Base-by-base conservation (phyloP, 805 yeast species). In the Sugiyamaella lignohabitans region DNA sequence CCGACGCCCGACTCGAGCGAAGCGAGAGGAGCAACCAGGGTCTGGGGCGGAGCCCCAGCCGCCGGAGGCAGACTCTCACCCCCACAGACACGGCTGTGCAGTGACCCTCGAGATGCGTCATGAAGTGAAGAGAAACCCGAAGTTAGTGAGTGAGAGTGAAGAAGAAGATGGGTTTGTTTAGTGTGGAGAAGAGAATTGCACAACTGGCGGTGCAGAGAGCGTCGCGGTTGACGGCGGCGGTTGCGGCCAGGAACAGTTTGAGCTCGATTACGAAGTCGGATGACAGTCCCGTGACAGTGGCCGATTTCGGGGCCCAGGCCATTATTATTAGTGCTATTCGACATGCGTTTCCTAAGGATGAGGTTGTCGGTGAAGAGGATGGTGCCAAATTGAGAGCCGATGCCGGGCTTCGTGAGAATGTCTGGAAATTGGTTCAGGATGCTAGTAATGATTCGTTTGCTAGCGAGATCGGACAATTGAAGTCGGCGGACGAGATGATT, bases 251-350 rank as follows among this genome's bases (percentile, higher is more conserved):
- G 10, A 47, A 45, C 5, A 35, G 43, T 19, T 42, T 64, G 65
- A 49, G 72, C 67, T 52, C 84, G 20, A 72, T 86, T 42, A 82
- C 87, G 50, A 93, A 93, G 62, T 75, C 76, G 36, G 99, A 91
- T 63, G 79, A 80, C 52, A 87, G 96, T 1, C 99, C 99, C 1
- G 99, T 93, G 14, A 93, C 99, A 6, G 66, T 70, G 16, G 98
- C 98, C 16, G 99, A 93, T 64, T 93, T 84, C 61, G 96, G 95
- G 3, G 89, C 97, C 0, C 99, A 93, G 61, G 96, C 96, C 0
- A 78, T 91, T 39, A 80, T 93, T 48, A 91, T 88, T 65, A 79
- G 87, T 48, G 89, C 96, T 2, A 76, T 93, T 48, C 73, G 77
- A 58, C 64, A 76, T 45, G 84, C 82, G 54, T 93, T 93, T 70